Evolutionary conservation across 2,329 filamentous ascomycete genomes (phyloP).

Genomic region (Ascochyta pisi): DNA sequence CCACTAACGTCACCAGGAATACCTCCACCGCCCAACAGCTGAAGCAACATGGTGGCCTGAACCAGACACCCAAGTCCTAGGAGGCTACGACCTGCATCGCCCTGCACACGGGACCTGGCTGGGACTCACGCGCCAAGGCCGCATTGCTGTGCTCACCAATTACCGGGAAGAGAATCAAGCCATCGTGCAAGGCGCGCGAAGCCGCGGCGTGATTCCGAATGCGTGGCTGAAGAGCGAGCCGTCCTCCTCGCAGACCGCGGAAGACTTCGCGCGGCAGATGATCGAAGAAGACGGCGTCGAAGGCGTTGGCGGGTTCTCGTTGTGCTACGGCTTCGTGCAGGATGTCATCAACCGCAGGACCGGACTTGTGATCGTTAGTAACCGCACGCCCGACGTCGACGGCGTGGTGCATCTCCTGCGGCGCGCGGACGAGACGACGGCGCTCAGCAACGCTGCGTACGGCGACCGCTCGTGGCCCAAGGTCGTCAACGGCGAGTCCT

Average conservation of each 20-base stretch:
- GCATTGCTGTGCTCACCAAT: constrained; percentile 69
- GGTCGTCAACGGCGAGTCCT: constrained; percentile 63
- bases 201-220: constrained; percentile 66
- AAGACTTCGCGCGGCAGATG: constrained; percentile 61
- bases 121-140: constrained; percentile 66
- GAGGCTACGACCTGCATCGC: constrained; percentile 67
- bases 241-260: constrained; percentile 49
- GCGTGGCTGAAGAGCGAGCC: constrained; percentile 60
- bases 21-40: constrained; percentile 66
- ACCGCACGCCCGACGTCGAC: constrained; percentile 62
- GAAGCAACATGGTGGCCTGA: constrained; percentile 65
- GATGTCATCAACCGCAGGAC: constrained; percentile 46
- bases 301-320: constrained; percentile 68
- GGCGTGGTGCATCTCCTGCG: constrained; percentile 60
- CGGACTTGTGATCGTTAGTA: constrained; percentile 66
- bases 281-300: constrained; percentile 62
- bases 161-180: constrained; percentile 62
- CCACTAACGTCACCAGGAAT: constrained; percentile 57
- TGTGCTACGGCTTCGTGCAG: constrained; percentile 64
- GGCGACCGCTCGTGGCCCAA: constrained; percentile 68
- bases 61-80: constrained; percentile 63
- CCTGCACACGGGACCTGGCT: constrained; percentile 69
- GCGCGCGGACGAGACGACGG: constrained; percentile 60
- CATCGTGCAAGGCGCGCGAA: constrained; percentile 55
- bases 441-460: constrained; percentile 67